Base-by-base conservation (phyloP, 1,139 yeast genomes). In the Geotrichum phurueaensis region DNA sequence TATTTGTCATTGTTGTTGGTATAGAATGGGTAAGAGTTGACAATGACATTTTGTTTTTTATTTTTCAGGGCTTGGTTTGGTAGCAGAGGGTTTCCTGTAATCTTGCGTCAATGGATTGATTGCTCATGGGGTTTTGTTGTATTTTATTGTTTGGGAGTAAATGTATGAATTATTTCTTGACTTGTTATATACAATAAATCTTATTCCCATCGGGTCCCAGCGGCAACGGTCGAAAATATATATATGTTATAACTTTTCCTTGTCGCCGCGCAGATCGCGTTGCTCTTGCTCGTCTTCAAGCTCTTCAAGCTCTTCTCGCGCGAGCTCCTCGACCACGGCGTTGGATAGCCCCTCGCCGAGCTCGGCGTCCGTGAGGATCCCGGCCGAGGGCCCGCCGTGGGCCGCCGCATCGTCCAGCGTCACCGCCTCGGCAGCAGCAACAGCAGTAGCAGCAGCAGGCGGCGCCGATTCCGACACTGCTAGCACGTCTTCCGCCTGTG, bases 221-320 rank as follows among this genome's bases (percentile, higher is more conserved):
- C n/a, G n/a, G n/a, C n/a, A n/a, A n/a, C n/a, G n/a, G n/a, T n/a
- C n/a, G n/a, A n/a, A n/a, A n/a, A n/a, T n/a, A n/a, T n/a, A n/a
- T n/a, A n/a, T n/a, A n/a, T n/a, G n/a, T n/a, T 39, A 25, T 10
- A 29, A 15, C 25, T 15, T 20, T 10, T 51, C 36, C 22, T 51
- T 29, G 23, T 51, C 33, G 5, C 53, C 53, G 23, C 53, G 29
- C n/a, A 50, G 12, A 50, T 50, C 53, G 6, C 53, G 31, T 31
- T 27, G 22, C 31, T 50, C 53, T 25, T 50, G 53, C 31, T 50
- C 53, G 22, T 50, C 53, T 25, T 50, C 53, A 13, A 50, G 33
- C 36, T 27, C 36, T 18, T 50, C 53, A 2, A 50, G 22, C 36
- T 50, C 53, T 25, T 50, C 53, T n/a, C 6, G 20, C 45, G 6